phyloP scores from a whole-genome alignment of 371 early-diverging fungal genomes.

The Apophysomyces trapeziformis region DNA sequence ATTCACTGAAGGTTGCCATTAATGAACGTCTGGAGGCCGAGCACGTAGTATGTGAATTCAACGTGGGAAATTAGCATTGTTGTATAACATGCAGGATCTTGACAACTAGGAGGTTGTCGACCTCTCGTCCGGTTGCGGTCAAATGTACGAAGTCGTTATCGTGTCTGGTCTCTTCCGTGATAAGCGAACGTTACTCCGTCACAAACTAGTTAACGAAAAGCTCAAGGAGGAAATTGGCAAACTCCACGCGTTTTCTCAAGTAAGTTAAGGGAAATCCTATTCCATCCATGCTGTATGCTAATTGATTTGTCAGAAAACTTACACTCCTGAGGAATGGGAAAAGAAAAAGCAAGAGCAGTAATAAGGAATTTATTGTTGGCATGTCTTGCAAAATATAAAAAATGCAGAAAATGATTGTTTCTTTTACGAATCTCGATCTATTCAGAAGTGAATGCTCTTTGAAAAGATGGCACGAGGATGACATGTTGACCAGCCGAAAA shows the following conservation, averaged over 20 bases:
- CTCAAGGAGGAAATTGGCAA: conserved; percentile 76
- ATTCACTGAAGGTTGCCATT: conserved; percentile 58
- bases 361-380: background rate
- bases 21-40: conserved; percentile 58
- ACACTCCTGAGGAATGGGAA: conserved; percentile 74
- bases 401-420: background rate
- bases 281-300: background rate
- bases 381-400: background rate
- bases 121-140: conserved; percentile 78
- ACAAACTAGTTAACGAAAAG: conserved; percentile 80
- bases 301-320: conserved; percentile 62
- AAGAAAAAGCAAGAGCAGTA: conserved; percentile 36
- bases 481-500: too few species aligned
- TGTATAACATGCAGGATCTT: conserved; percentile 7
- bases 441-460: background rate
- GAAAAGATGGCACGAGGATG: background rate
- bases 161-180: conserved; percentile 76
- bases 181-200: conserved; percentile 71
- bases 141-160: conserved; percentile 78
- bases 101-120: conserved; percentile 54
- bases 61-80: conserved; percentile 6
- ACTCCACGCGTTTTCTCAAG: conserved; percentile 87
- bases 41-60: conserved; percentile 57
- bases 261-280: conserved; percentile 24
- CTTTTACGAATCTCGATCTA: background rate